phyloP scores from a whole-genome alignment of 2,329 filamentous ascomycete species.

The Decorospora gaudefroyi region DNA sequence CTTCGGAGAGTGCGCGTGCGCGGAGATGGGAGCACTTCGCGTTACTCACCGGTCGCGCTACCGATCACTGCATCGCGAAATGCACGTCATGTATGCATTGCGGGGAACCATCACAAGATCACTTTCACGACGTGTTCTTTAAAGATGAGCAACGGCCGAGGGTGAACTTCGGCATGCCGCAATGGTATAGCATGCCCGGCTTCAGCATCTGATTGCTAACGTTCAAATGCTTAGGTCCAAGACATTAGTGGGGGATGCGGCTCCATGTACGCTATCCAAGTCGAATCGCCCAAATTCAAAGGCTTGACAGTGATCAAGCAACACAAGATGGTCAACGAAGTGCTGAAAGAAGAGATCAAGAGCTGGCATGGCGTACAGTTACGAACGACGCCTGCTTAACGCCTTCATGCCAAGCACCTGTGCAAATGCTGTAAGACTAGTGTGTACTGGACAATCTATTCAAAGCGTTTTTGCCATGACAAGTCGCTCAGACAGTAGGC shows the following conservation, averaged over 20 bases:
- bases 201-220: slow-evolving; percentile 21
- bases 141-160: not conserved
- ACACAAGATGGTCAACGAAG: slow-evolving; percentile 77
- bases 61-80: slow-evolving; percentile 16
- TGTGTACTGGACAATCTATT: slow-evolving; percentile 2
- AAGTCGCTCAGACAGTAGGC: no score
- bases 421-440: slow-evolving; percentile 16
- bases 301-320: slow-evolving; percentile 77
- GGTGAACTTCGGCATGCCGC: not conserved
- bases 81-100: slow-evolving; percentile 16
- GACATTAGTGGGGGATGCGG: slow-evolving; percentile 85
- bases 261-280: slow-evolving; percentile 84
- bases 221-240: slow-evolving; percentile 62
- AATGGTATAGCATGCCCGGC: not conserved
- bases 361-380: slow-evolving; percentile 83
- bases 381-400: slow-evolving; percentile 63
- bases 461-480: no score
- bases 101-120: slow-evolving; percentile 5
- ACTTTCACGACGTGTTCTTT: not conserved
- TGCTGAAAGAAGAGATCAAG: slow-evolving; percentile 75
- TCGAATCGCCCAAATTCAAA: slow-evolving; percentile 71
- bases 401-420: not conserved
- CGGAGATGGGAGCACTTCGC: slow-evolving; percentile 11
- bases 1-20: slow-evolving; percentile 7
- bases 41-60: slow-evolving; percentile 16